Evolutionary conservation across 179 eudicot genomes (phyloP), one percentile per base, ranked within the genome.

Genomic region (Gypsophila paniculata): DNA sequence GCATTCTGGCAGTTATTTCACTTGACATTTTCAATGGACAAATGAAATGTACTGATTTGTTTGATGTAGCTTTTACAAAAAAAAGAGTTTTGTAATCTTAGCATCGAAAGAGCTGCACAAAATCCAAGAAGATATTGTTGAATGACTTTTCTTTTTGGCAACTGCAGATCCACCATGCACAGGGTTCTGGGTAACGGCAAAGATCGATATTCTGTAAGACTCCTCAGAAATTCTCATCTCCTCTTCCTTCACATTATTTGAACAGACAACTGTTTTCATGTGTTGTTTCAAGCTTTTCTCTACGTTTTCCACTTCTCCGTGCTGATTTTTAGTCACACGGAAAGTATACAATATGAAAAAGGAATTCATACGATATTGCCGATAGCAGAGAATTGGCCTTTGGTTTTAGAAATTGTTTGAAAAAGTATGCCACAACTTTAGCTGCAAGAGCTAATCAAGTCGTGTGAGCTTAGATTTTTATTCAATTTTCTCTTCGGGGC

Each of bases 181-280:
- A 85, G 97, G 46, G 99, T 91, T 51, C 68, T 94, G 67, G 84
- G 90, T 61, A 87, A 87, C 66, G 91, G 96, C 54, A 89, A 86
- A 78, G 91, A 89, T 21, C 85, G 99, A 88, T 94, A 89, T 77
- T 94, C 99, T 21, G 97, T 94, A 90, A 85, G 90, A 38, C 81
- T 61, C 72, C 69, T 65, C 60, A 15, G 46, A 57, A 32, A 21
- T 54, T 52, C 36, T 22, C 21, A 44, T 66, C 36, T 2, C 25
- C 62, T 11, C 44, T 36, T 38, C 29, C 55, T 25, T 13, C 52
- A 44, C 21, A 18, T 57, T 52, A 53, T 54, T 23, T 36, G 42
- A 18, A n/a, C 14, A 1, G 12, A 48, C 42, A 18, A 2, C 1
- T 54, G 5, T 34, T 51, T 57, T 6, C 46, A 1, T 18, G 49